Base-by-base conservation (phyloP, 257 asterid species). In the Solanum sitiens region DNA sequence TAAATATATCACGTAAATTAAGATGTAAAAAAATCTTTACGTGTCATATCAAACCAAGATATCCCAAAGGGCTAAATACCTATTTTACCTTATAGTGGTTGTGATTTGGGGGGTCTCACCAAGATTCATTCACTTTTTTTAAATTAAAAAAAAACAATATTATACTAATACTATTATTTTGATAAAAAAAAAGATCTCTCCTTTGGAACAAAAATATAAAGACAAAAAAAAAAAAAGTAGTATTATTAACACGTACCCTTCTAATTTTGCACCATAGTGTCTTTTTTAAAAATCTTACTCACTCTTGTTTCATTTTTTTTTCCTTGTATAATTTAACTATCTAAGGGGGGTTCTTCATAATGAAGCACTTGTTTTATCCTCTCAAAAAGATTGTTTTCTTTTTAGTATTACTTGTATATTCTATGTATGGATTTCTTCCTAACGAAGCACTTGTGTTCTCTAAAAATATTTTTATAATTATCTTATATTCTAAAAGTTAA, bases 21-120 rank as follows among this genome's bases (percentile, higher is more conserved):
- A 14, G 18, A 12, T 5, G 20, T 47, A 6, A 68, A 30, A 4
- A 68, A 30, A 63, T 65, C 74, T n/a, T 30, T 32, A 27, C 3
- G 21, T 50, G 21, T 3, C 21, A 40, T 74, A 27, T 11, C 72
- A 18, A 12, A 32, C 27, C 87, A 25, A 53, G 47, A 76, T n/a
- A 82, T 47, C 16, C 84, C 84, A 44, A 44, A 44, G 20, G 25
- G 40, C 42, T 27, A 59, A 83, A 83, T 86, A 80, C 84, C 73
- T 25, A 50, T 15, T 42, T 35, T 72, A 23, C 10, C 32, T 35
- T 12, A 86, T 65, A 87, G 91, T 90, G 89, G 89, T 85, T 89
- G 89, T 77, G 92, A 89, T 93, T 89, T 90, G 94, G 44, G 94
- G 93, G 94, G 92, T 86, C 90, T 82, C 63, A 56, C 27, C 3